A percentile compares a stretch with the other conserved stretches of the same genome.
phyloP scores from a whole-genome alignment of 345 rosid species.

The Excoecaria cochinchinensis region DNA sequence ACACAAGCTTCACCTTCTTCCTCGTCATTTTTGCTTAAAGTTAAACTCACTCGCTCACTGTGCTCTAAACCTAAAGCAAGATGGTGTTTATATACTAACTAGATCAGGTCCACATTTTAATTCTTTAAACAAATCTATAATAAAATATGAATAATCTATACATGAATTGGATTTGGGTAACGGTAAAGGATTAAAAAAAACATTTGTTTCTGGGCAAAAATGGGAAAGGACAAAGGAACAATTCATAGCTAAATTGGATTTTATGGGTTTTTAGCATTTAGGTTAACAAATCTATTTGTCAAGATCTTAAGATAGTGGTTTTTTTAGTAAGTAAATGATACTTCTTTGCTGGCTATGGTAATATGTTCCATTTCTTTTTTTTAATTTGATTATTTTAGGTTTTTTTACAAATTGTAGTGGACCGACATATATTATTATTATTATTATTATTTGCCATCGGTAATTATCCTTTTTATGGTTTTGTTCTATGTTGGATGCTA shows the following conservation, averaged over 20 bases:
- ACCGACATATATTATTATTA: too few species aligned
- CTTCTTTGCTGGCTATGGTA: not conserved
- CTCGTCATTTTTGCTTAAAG: conserved; percentile 43
- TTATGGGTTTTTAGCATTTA: not conserved
- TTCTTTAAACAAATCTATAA: too few species aligned
- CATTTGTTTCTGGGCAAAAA: not conserved
- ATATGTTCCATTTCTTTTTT: not conserved
- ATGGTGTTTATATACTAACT: conserved; percentile 4
- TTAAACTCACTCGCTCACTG: not conserved
- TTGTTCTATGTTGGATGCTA: too few species aligned
- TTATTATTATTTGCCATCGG: too few species aligned
- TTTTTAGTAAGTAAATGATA: conserved; percentile 4
- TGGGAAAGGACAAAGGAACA: not conserved
- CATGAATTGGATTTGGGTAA: too few species aligned
- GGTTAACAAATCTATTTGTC: not conserved
- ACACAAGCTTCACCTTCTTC: conserved; percentile 44
- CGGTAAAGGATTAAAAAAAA: too few species aligned
- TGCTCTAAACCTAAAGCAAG: not conserved
- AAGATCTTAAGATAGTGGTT: not conserved
- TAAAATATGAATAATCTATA: too few species aligned
- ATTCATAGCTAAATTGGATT: not conserved
- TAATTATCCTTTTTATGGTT: too few species aligned
- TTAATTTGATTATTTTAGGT: not conserved
- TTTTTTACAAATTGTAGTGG: too few species aligned
- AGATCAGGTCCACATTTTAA: not conserved